These are phyloP conservation scores for Xylaria palmicola DNA, from an alignment of 495 filamentous ascomycete genomes.

Conservation along the genomic window DNA sequence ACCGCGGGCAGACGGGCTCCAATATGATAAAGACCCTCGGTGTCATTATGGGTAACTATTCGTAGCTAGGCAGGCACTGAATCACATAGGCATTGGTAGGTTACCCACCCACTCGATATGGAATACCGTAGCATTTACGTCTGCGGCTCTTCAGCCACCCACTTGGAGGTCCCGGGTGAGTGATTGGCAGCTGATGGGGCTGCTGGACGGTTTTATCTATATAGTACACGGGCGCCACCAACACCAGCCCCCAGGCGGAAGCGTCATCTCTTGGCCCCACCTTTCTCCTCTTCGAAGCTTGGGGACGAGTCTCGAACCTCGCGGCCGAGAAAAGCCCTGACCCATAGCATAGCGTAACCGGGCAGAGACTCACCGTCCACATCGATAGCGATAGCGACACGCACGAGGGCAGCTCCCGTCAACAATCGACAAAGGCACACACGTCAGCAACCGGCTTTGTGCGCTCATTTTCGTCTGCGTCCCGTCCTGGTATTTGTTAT, in stretches of 20 bases:
- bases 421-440: conserved; percentile 20
- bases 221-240: background rate
- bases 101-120: too few species aligned
- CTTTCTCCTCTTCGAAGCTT: conserved; percentile 29
- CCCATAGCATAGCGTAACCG: background rate
- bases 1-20: too few species aligned
- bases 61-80: too few species aligned
- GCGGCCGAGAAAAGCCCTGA: conserved; percentile 47
- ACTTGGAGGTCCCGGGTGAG: background rate
- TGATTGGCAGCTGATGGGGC: background rate
- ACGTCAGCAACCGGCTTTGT: background rate
- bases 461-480: background rate
- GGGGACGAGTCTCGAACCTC: conserved; percentile 32
- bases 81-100: too few species aligned
- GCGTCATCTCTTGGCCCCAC: conserved; percentile 10
- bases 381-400: conserved; percentile 21
- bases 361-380: conserved; percentile 33
- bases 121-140: too few species aligned
- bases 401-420: conserved; percentile 21
- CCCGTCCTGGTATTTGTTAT: background rate
- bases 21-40: too few species aligned
- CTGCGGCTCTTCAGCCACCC: background rate
- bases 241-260: conserved; percentile 17
- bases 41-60: too few species aligned
- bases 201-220: background rate